Evolutionary conservation across 768 basidiomycete genomes (phyloP), one percentile per base, ranked within the genome.

Genomic region (Chlorophyllum brunneum): DNA sequence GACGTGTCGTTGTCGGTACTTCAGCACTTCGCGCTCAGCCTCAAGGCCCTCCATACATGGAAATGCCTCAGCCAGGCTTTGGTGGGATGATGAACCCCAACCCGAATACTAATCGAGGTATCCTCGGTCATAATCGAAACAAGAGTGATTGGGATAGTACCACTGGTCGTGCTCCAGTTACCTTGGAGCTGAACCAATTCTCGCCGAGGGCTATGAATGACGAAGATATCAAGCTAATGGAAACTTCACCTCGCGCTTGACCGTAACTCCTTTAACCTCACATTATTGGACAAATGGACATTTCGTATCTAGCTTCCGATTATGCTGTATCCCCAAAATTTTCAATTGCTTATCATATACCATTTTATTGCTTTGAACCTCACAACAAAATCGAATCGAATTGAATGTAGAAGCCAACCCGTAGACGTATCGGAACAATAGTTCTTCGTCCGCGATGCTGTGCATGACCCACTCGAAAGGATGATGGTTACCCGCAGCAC

Each of bases 161-260:
- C 9, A 15, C 11, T 11, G 51, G 34, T 9, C 31, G 15, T 2
- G 31, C 27, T 11, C 9, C 13, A 9, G 51, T 44, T 37, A 15
- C 26, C 11, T 22, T 52, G 31, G 33, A 52, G 6, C 16, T 52
- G 39, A 20, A 33, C 18, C 9, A 15, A 8, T 8, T 16, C 5
- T 20, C 29, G 31, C n/a, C 33, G 31, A 26, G 11, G 30, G n/a
- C 15, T n/a, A 23, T 16, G 13, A 5, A 40, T 5, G 34, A 38
- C 15, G 42, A 45, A 16, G 51, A 52, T 44, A 45, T 52, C 11
- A 52, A 52, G 10, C 26, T 45, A 33, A 52, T 52, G 13, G 33
- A 26, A 33, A 13, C 22, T 22, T 6, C 10, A 34, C 5, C 5
- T 39, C 15, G 13, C 8, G 8, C n/a, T 5, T 13, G 11, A 23